Evolutionary conservation across 192 early-diverging fungal genomes (phyloP).

Genomic region (Rhizophagus clarus): DNA sequence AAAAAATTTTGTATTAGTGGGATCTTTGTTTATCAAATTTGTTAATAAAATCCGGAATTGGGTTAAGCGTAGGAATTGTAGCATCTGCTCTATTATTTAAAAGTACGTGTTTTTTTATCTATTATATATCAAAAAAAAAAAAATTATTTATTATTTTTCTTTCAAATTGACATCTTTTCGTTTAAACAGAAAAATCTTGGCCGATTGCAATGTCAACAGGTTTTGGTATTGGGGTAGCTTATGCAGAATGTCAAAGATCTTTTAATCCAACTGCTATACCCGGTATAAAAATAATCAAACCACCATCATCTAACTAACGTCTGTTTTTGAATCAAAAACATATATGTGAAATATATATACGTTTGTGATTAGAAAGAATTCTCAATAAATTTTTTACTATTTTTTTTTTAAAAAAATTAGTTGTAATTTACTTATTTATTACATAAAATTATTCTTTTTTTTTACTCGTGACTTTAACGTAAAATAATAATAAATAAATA

Average conservation of each 20-base stretch:
- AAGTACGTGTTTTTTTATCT: constrained; percentile 51
- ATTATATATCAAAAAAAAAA: too few species aligned
- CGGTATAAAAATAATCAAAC: constrained; percentile 40
- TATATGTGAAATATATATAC: too few species aligned
- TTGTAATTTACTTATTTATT: too few species aligned
- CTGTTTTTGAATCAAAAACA: too few species aligned
- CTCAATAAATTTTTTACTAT: too few species aligned
- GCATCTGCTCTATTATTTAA: constrained; percentile 84
- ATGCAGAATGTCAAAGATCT: constrained; percentile 74
- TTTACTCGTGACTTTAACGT: too few species aligned
- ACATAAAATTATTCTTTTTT: too few species aligned
- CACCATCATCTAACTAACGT: neutral
- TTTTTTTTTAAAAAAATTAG: too few species aligned
- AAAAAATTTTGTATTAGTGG: constrained; percentile 59
- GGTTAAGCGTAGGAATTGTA: constrained; percentile 84
- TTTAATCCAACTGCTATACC: constrained; percentile 58
- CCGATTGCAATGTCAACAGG: constrained; percentile 84
- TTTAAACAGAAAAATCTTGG: constrained; percentile 73
- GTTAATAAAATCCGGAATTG: constrained; percentile 79
- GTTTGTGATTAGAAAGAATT: too few species aligned
- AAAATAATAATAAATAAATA: too few species aligned
- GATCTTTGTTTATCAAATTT: constrained; percentile 84
- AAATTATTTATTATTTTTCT: neutral
- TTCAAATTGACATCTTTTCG: constrained; percentile 14
- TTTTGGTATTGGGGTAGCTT: constrained; percentile 79